Base-by-base conservation (phyloP, 176 grass and related monocot genomes). In the Tillandsia leiboldiana region DNA sequence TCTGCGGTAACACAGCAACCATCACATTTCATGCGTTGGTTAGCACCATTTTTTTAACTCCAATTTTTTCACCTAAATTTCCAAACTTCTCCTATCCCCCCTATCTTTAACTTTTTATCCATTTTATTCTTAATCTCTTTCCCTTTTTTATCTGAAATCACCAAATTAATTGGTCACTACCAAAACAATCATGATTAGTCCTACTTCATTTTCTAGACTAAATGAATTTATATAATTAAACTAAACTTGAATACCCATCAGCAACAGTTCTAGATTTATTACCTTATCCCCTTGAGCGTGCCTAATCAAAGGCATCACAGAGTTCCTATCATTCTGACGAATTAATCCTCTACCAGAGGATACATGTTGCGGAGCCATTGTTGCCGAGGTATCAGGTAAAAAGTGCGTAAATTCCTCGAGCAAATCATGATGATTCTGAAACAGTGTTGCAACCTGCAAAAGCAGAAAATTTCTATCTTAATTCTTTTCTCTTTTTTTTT, bases 331-430 rank as follows among this genome's bases (percentile, higher is more conserved):
- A 59, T 99, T 89, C 27, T 80, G 61, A 68, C 79, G 86, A 64
- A 83, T 20, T 33, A 91, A 74, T 70, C 33, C 63, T 77, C 87
- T 87, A 80, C 83, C 83, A 70, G 81, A 63, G 0, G 80, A 48
- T 56, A 68, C 63, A 23, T 86, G 73, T 76, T 86, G 85, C 48
- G 81, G 71, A 66, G 89, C 68, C 73, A 74, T 81, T 20, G 79
- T 59, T 42, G 83, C 73, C 12, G 94, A 99, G 63, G 85, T 82
- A 53, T 99, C 94, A 80, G 94, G 94, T 64, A 99, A 71, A 64
- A 99, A 99, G 65, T 99, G 94, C 49, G 86, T 88, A 77, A 99
- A 99, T 65, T 99, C 94, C 71, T 99, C 87, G 0, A 99, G 84
- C 58, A 99, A 76, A 78, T 99, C 94, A 77, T 89, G 86, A 82